Evolutionary conservation across 2,329 filamentous ascomycete species (phyloP).

Genomic region (Decorospora gaudefroyi): DNA sequence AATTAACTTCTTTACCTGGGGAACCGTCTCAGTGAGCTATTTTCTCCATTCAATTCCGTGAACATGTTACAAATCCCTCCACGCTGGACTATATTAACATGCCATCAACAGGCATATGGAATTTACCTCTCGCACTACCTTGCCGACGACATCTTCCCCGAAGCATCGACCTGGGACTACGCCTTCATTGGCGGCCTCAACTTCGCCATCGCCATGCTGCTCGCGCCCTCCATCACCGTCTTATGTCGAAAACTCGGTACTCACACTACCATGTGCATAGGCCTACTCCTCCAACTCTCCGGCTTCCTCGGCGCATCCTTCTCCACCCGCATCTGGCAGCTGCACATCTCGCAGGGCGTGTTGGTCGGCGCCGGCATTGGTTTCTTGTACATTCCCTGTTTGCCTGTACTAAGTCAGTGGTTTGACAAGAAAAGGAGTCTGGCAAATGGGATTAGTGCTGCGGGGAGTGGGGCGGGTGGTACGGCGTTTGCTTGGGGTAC

Average conservation of each 20-base stretch:
- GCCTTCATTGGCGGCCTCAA: slow-evolving; percentile 50
- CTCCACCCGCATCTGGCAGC: slow-evolving; percentile 46
- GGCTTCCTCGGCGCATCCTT: slow-evolving; percentile 49
- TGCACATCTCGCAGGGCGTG: slow-evolving; percentile 51
- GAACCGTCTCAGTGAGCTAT: slow-evolving; percentile 21
- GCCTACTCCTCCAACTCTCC: slow-evolving; percentile 40
- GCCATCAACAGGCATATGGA: slow-evolving; percentile 47
- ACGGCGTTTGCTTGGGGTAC: slow-evolving; percentile 41
- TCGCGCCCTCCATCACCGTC: slow-evolving; percentile 42
- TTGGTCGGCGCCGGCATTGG: slow-evolving; percentile 50
- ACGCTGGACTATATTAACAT: neutral
- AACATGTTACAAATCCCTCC: neutral
- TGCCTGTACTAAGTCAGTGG: slow-evolving; percentile 51
- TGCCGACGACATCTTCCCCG: slow-evolving; percentile 39
- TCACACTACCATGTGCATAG: slow-evolving; percentile 37
- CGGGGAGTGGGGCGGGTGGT: slow-evolving; percentile 51
- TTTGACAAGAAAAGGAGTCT: slow-evolving; percentile 48
- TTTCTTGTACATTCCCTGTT: slow-evolving; percentile 48
- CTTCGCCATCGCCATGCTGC: slow-evolving; percentile 44
- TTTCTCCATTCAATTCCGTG: neutral
- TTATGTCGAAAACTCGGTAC: slow-evolving; percentile 34
- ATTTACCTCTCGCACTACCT: slow-evolving; percentile 53
- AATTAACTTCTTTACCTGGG: slow-evolving; percentile 23
- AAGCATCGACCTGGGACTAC: slow-evolving; percentile 46
- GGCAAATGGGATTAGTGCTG: slow-evolving; percentile 49